Percentiles rank a stretch among this genome's conserved stretches.
phyloP scores from a whole-genome alignment of 2,329 filamentous ascomycete genomes.

The Trichoderma hamatum region DNA sequence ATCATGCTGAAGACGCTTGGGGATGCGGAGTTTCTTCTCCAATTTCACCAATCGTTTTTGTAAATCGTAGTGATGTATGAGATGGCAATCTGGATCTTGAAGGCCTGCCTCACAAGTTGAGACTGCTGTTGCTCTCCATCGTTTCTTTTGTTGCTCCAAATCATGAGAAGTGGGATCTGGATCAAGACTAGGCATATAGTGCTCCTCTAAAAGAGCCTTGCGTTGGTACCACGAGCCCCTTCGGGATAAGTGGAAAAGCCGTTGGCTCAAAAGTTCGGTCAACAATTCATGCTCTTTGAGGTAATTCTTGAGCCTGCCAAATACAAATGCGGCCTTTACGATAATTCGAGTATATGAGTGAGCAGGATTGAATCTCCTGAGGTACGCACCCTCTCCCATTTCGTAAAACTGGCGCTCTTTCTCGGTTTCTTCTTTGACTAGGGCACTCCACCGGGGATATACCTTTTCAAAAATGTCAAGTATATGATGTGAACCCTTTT shows the following conservation, averaged over 20 bases:
- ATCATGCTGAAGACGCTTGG: constrained; percentile 86
- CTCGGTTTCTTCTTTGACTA: constrained; percentile 72
- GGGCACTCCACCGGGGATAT: constrained; percentile 76
- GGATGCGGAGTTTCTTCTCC: constrained; percentile 79
- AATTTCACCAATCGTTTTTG: constrained; percentile 93
- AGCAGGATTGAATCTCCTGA: constrained; percentile 85
- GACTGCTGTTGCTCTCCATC: constrained; percentile 78
- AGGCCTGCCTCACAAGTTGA: constrained; percentile 83
- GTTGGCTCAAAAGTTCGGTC: constrained; percentile 74
- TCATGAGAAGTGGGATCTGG: constrained; percentile 45
- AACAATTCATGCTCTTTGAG: constrained; percentile 74
- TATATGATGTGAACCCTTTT: constrained; percentile 67
- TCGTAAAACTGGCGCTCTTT: constrained; percentile 80
- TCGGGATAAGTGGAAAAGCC: constrained; percentile 80
- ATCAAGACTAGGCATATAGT: constrained; percentile 77
- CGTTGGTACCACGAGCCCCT: constrained; percentile 95
- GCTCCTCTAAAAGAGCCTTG: constrained; percentile 90
- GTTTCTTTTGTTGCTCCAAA: constrained; percentile 66
- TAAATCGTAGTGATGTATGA: constrained; percentile 91
- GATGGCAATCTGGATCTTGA: constrained; percentile 84
- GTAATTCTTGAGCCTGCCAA: constrained; percentile 82
- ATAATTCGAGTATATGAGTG: constrained; percentile 94
- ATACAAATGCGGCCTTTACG: constrained; percentile 79
- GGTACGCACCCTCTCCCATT: constrained; percentile 82
- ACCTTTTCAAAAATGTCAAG: constrained; percentile 73